Base-by-base conservation (phyloP, 2,329 filamentous ascomycete species). In the Beauveria brongniartii region DNA sequence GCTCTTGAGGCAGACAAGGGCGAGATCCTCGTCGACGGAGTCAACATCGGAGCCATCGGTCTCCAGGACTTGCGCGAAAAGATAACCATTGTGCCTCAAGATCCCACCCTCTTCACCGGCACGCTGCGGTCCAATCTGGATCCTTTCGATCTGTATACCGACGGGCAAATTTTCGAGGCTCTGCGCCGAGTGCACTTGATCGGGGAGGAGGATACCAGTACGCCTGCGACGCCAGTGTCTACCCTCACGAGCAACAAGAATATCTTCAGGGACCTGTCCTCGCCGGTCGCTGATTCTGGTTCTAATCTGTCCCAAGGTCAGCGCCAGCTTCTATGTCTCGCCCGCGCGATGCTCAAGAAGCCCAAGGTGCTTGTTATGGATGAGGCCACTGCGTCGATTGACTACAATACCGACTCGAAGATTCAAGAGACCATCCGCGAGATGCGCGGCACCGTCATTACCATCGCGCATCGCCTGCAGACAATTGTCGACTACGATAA, bases 401-500 rank as follows among this genome's bases (percentile, higher is more conserved):
- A 99, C 76, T 97, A 97, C 74, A 89, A 87, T 5, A 99, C 94
- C 2, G 94, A 99, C 69, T 82, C 88, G 55, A 97, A 96, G 77
- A 97, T 99, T 67, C 94, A 99, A 75, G 91, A 91, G 68, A 97
- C 94, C 0, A 92, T 99, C 63, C 88, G 92, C n/a, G 90, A 96
- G 73, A 83, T 97, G 67, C 89, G 87, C 65, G 91, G 92, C 72
- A 99, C 94, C 0, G 96, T 95, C 63, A 90, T 97, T 71, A 97
- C 94, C 0, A 97, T 99, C 69, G 94, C 94, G 0, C 94, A 99
- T 75, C 86, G 94, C 20, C 80, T 99, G 65, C 92, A 96, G 71
- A 99, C 94, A 0, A 97, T 99, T 73, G 92, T 94, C 30, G 94
- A 99, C 72, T 99, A 97, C 70, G 94, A 99, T 77, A 96, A 96